Evolutionary conservation across 257 asterid species (phyloP), one percentile per base, ranked within the genome.

Genomic region (Solanum verrucosum): DNA sequence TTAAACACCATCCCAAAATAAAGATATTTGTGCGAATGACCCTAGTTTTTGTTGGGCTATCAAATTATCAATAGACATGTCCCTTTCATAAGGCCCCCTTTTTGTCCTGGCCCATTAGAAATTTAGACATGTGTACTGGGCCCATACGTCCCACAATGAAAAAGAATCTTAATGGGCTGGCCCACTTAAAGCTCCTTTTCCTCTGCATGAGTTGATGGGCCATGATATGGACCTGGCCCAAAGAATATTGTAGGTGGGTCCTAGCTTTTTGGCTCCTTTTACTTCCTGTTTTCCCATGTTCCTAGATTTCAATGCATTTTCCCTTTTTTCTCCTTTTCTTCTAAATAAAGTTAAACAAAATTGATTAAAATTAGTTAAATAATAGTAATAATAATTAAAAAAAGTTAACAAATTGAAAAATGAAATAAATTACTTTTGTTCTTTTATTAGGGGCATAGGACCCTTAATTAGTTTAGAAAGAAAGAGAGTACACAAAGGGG

Each of bases 101-200:
- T 18, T 42, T 79, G 87, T 86, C 71, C n/a, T 84, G 79, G 88
- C 84, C 78, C 78, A 37, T 83, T 46, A 52, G 86, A 60, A 29
- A 68, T 70, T 85, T 68, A 73, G 77, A 42, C 23, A 40, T 78
- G 84, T 44, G 44, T 67, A 44, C 6, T 42, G 35, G 87, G 40
- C 79, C 52, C n/a, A 70, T 0, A 4, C 83, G 74, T 4, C 82
- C 89, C 89, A 35, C 46, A 18, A 5, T 15, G 38, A 60, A 75
- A 37, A 83, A 72, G n/a, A 13, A 83, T 34, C 37, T 25, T 67
- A 1, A 31, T 7, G 13, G 1, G 31, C 44, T 65, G 90, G 87
- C 67, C 92, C 87, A 73, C 79, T 12, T 73, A 83, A 31, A 88
- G 85, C 74, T 79, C 11, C 87, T 74, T 86, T 87, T 88, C 77